Percentiles rank a stretch among this genome's conserved stretches.
These are phyloP conservation scores for Erigeron canadensis DNA, from an alignment of 129 eudicot genomes.

Conservation along the genomic window DNA sequence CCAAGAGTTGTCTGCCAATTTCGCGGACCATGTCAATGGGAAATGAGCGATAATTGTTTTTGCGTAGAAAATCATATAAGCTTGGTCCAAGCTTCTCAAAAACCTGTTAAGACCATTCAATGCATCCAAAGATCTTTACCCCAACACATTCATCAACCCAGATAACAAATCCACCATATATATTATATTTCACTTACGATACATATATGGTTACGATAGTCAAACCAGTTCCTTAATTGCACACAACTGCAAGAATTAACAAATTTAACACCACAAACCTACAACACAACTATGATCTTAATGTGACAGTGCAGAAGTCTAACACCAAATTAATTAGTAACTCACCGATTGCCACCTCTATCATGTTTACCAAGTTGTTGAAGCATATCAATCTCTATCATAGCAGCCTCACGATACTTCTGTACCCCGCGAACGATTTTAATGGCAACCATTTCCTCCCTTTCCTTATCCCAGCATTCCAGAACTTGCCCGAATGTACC, in stretches of 20 bases:
- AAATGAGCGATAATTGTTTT: constrained; percentile 97
- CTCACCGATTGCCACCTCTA: constrained; percentile 90
- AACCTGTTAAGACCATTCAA: constrained; percentile 71
- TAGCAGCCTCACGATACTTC: constrained; percentile 88
- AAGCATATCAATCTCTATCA: constrained; percentile 79
- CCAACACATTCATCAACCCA: constrained; percentile 52
- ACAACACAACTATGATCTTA: constrained; percentile 49
- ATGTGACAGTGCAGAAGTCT: constrained; percentile 8
- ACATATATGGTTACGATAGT: constrained; percentile 99
- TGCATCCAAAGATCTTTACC: constrained; percentile 61
- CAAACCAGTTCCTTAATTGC: constrained; percentile 99
- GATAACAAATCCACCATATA: constrained; percentile 80
- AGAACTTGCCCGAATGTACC: constrained; percentile 90
- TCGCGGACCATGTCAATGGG: constrained; percentile 97
- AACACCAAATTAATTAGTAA: not conserved
- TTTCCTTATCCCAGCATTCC: constrained; percentile 89
- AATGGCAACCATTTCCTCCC: constrained; percentile 81
- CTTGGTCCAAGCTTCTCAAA: constrained; percentile 99
- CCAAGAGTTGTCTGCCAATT: constrained; percentile 99
- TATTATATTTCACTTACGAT: constrained; percentile 72
- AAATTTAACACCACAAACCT: constrained; percentile 51
- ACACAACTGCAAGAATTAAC: constrained; percentile 98
- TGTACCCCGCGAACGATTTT: constrained; percentile 81
- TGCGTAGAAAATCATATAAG: constrained; percentile 96
- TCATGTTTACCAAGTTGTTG: constrained; percentile 94